These are phyloP conservation scores for Kregervanrija fluxuum DNA, from an alignment of 805 yeast species.

Conservation along the genomic window DNA sequence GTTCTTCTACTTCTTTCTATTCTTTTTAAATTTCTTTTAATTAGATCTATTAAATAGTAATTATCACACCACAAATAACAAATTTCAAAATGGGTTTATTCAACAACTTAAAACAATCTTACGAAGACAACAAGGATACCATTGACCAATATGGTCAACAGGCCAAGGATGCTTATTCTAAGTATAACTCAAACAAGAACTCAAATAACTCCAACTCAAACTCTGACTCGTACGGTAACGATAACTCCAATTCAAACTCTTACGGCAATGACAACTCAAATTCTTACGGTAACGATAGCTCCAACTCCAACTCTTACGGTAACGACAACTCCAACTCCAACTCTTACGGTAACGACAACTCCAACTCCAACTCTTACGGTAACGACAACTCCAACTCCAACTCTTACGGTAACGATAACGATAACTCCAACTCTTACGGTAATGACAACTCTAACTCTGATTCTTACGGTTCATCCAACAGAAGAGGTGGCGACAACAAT, in stretches of 20 bases:
- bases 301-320: constrained; percentile 21
- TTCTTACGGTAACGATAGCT: constrained; percentile 19
- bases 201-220: constrained; percentile 8
- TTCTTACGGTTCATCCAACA: constrained; percentile 10
- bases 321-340: constrained; percentile 16
- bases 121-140: constrained; percentile 2
- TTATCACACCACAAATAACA: background rate
- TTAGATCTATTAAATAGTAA: background rate
- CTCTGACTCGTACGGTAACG: constrained; percentile 20
- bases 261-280: constrained; percentile 18
- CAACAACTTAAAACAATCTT: background rate
- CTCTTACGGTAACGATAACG: constrained; percentile 23
- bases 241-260: constrained; percentile 19
- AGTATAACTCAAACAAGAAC: background rate
- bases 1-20: too few relatives aligned
- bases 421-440: constrained; percentile 25
- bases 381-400: constrained; percentile 25
- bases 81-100: constrained; percentile 13
- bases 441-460: constrained; percentile 6
- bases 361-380: constrained; percentile 21
- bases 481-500: constrained; percentile 4
- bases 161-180: constrained; percentile 4
- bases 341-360: constrained; percentile 16
- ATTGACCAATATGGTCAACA: constrained; percentile 1
- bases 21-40: background rate